Base-by-base conservation (phyloP, 805 yeast species). In the Pichia nanzhaoensis region DNA sequence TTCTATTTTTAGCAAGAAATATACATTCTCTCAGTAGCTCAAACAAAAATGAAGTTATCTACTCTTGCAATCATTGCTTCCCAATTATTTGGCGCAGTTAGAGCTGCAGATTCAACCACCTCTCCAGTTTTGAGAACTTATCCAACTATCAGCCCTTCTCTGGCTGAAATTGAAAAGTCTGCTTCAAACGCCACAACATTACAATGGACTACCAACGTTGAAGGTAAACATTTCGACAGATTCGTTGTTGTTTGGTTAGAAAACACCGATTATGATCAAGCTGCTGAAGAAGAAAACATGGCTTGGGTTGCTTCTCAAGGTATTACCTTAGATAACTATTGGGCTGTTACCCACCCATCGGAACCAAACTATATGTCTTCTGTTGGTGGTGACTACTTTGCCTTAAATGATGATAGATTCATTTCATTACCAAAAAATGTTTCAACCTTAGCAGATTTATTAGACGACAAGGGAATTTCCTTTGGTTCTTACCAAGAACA, bases 401-500 rank as follows among this genome's bases (percentile, higher is more conserved):
- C 75, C 22, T 66, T 74, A 43, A 65, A 61, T 47, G 66, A 65
- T 47, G 79, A 74, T 57, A 62, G 66, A 49, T 74, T 71, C 60
- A 64, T 68, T 50, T 46, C 60, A 12, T 52, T 74, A 38, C 79
- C 79, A 41, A 31, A 53, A 22, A 72, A 74, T 55, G 68, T 75
- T 34, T 73, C 78, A 35, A 65, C 70, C 34, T 49, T 75, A 22
- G 78, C 65, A 14, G 80, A 75, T 55, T 60, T 74, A 46, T 59
- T 73, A 45, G 77, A 75, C 54, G 58, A 62, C 46, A 62, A 61
- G 55, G 63, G 63, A 24, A 71, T 75, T 48, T 66, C 77, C 18
- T 74, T 78, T 77, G 77, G 67, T 44, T 75, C 74, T 61, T 75
- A 75, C 64, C 71, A 72, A 59, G 76, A 75, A 61, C 70, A 72